phyloP scores from a whole-genome alignment of 2,329 filamentous ascomycete genomes.

The Juglanconis sp. region DNA sequence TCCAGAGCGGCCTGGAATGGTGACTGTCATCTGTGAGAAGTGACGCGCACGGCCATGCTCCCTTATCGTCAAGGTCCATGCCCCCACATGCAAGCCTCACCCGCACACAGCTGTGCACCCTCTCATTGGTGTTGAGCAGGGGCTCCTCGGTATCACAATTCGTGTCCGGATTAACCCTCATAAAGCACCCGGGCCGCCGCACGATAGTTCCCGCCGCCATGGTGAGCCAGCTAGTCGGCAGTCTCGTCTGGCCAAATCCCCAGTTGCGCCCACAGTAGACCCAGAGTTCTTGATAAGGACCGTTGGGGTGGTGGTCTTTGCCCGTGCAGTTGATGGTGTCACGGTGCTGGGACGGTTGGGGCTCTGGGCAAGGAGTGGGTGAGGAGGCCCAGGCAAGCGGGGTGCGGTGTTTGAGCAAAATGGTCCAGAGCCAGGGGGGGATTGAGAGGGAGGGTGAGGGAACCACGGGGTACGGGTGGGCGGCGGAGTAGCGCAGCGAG shows the following conservation, averaged over 20 bases:
- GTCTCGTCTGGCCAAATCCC: constrained; percentile 27
- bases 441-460: constrained; percentile 15
- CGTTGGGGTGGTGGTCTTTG: constrained; percentile 23
- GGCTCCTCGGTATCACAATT: constrained; percentile 33
- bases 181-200: constrained; percentile 33
- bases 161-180: constrained; percentile 34
- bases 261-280: constrained; percentile 26
- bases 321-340: constrained; percentile 27
- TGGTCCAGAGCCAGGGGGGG: constrained; percentile 17
- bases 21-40: constrained; percentile 19
- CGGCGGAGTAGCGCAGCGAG: constrained; percentile 29
- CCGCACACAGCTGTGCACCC: constrained; percentile 31
- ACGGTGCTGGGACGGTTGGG: constrained; percentile 7
- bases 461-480: constrained; percentile 30
- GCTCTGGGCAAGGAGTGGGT: constrained; percentile 25
- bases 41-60: constrained; percentile 26
- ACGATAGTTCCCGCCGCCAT: constrained; percentile 26
- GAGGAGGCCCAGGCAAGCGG: constrained; percentile 23
- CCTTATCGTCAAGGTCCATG: constrained; percentile 32
- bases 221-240: constrained; percentile 25
- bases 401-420: constrained; percentile 13
- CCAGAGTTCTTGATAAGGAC: constrained; percentile 18
- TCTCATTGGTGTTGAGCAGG: constrained; percentile 35
- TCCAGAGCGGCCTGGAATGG: constrained; percentile 22
- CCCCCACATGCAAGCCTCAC: constrained; percentile 28